A percentile compares a stretch with the other conserved stretches of the same genome.
phyloP scores from a whole-genome alignment of 441 rosid genomes.

The Gossypium gossypioides region DNA sequence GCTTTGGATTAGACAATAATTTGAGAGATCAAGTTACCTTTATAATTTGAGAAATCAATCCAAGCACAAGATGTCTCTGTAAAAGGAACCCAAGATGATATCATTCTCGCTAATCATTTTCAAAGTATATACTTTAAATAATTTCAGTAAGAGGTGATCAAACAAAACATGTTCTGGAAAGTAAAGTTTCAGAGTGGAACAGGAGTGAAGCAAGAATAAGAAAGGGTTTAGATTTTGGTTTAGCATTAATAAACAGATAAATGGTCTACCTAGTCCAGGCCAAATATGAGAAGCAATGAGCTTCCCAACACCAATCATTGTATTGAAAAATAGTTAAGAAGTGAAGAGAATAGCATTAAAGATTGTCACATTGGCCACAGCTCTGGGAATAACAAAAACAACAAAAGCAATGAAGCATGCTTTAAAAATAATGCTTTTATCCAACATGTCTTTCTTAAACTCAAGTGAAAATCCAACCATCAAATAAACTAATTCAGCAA shows the following conservation, averaged over 20 bases:
- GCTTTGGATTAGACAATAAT: neutral
- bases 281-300: neutral
- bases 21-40: conserved; percentile 41
- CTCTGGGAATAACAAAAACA: neutral
- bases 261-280: neutral
- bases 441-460: neutral
- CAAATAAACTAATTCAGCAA: neutral
- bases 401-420: neutral
- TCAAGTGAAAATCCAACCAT: neutral
- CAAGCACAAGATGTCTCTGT: conserved; percentile 91
- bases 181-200: too few species aligned
- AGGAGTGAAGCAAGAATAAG: too few species aligned
- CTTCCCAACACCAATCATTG: neutral
- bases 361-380: neutral
- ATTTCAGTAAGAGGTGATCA: neutral
- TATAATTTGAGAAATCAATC: conserved; percentile 87
- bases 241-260: neutral
- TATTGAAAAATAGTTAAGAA: neutral
- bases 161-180: too few species aligned
- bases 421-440: neutral
- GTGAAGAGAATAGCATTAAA: neutral
- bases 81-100: conserved; percentile 21
- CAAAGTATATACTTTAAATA: neutral
- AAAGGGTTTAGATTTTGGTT: too few species aligned
- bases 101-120: conserved; percentile 1